Evolutionary conservation across 1,139 yeast genomes (phyloP).

Genomic region (Meyerozyma elateridarum): DNA sequence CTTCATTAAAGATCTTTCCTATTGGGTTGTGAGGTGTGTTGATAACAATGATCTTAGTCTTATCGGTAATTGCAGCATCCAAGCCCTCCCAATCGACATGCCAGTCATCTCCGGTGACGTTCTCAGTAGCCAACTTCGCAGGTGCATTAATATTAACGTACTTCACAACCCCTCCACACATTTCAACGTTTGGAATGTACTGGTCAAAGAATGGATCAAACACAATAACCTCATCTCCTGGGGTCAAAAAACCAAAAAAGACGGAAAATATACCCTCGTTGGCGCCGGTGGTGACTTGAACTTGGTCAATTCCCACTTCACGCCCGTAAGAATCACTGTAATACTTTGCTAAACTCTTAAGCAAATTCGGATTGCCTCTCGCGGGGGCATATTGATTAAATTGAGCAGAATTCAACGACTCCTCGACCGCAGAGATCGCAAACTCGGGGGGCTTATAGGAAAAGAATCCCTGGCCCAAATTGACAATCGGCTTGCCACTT

Average conservation of each 20-base stretch:
- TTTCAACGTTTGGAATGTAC: constrained; percentile 86
- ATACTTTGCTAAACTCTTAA: constrained; percentile 62
- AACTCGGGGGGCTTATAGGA: constrained; percentile 91
- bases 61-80: constrained; percentile 60
- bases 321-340: constrained; percentile 67
- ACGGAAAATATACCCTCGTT: constrained; percentile 89
- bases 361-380: constrained; percentile 73
- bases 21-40: constrained; percentile 97
- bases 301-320: constrained; percentile 55
- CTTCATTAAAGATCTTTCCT: constrained; percentile 78
- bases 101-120: constrained; percentile 84
- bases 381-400: constrained; percentile 92
- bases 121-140: constrained; percentile 55
- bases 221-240: constrained; percentile 95
- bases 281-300: constrained; percentile 91
- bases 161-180: constrained; percentile 87
- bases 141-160: constrained; percentile 87
- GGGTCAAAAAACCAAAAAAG: constrained; percentile 76
- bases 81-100: constrained; percentile 72
- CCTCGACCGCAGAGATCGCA: constrained; percentile 77
- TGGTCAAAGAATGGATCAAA: constrained; percentile 97
- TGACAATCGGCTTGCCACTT: constrained; percentile 68
- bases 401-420: constrained; percentile 65
- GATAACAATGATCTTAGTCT: constrained; percentile 79
- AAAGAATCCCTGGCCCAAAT: constrained; percentile 95